A percentile compares a stretch with the other conserved stretches of the same genome.
These are phyloP conservation scores for Neopestalotiopsis clavispora DNA, from an alignment of 2,329 filamentous ascomycete species.

Conservation along the genomic window DNA sequence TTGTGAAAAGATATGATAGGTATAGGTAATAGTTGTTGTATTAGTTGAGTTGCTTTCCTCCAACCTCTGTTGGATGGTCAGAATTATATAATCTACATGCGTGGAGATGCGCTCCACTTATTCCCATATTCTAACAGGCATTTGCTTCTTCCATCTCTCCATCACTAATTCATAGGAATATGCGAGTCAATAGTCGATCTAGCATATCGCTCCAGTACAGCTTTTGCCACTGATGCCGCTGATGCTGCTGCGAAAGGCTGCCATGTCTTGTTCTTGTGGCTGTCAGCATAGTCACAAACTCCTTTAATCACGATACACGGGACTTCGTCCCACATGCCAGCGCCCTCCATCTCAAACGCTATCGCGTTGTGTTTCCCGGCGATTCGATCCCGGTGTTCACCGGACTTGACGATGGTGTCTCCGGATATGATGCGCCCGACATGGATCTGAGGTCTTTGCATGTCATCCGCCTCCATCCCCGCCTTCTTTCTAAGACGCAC, in stretches of 20 bases:
- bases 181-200: no score
- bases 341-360: slow-evolving; percentile 12
- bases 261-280: slow-evolving; percentile 10
- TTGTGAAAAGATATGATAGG: no score
- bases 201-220: neutral
- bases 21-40: no score
- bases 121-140: no score
- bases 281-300: slow-evolving; percentile 9
- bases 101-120: no score
- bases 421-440: slow-evolving; percentile 1
- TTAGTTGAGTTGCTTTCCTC: no score
- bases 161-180: no score
- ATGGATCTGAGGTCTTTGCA: neutral
- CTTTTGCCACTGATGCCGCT: slow-evolving; percentile 1
- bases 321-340: slow-evolving; percentile 2
- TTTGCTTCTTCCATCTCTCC: no score
- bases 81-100: no score
- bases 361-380: neutral
- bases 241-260: neutral
- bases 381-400: slow-evolving; percentile 4
- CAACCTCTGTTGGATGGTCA: no score
- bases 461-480: neutral
- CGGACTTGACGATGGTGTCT: slow-evolving; percentile 1
- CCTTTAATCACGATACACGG: slow-evolving; percentile 4
- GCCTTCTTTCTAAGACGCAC: neutral